Evolutionary conservation across 495 filamentous ascomycete genomes (phyloP), one percentile per base, ranked within the genome.

Genomic region (Penicillium lividum): DNA sequence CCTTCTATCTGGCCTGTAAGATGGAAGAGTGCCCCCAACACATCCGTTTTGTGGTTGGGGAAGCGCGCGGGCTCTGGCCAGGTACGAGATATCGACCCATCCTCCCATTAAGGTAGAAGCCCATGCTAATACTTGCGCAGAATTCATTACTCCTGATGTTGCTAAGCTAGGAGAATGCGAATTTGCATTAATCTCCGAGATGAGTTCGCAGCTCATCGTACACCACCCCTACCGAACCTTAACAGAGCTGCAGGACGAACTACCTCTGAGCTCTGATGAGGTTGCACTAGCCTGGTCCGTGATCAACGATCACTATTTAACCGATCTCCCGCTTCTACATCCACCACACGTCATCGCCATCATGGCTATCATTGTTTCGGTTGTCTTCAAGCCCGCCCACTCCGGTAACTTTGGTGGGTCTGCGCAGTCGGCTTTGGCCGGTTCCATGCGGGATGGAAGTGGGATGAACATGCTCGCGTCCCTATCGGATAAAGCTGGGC

Each of bases 11-110:
- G 34, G 94, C 95, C 48, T 96, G 92, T 77, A 98, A 98, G 74
- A 97, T 96, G 90, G 94, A 98, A 72, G 94, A 98, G 74, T 93
- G 88, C 60, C 95, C 94, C 29, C 93, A 97, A 71, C 95, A 98
- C 72, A 98, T 98, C 59, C 83, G 93, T 33, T 82, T 93, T 50
- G 84, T 98, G 44, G 86, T 92, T 3, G 85, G 82, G 5, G 93
- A 98, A 71, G 91, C 93, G 5, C 84, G 91, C n/a, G 81, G 84
- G 49, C 77, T 93, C 43, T 98, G 92, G 91, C 89, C 91, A 67
- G 86, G 90, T 88, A 81, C 45, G 80, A 55, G 54, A 51, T 22
- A 47, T 38, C 15, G 7, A 11, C 22, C 4, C 30, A 22, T 22
- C 34, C 55, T 28, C 8, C 40, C 11, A 30, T 27, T 18, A 49